Percentiles rank a stretch among this genome's conserved stretches.
Conservation (phyloP, 2,329 filamentous ascomycete genomes). For the Metarhizium humberi region DNA sequence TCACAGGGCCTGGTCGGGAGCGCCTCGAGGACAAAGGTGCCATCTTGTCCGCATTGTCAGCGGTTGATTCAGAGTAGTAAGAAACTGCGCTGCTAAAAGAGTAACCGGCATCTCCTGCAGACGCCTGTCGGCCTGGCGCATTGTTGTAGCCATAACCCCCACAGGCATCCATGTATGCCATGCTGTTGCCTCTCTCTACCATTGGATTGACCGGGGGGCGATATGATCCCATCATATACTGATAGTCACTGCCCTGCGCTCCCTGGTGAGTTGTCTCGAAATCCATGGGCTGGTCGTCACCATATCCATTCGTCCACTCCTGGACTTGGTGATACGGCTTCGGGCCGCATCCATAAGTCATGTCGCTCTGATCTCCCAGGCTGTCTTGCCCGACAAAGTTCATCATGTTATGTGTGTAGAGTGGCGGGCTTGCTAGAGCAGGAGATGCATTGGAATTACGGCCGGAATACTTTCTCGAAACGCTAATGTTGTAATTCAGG, state of each 20-base stretch:
- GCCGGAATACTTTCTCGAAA: slow-evolving; percentile 21
- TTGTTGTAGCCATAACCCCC: slow-evolving; percentile 16
- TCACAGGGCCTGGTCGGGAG: neutral
- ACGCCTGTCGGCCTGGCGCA: neutral
- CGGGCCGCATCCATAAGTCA: slow-evolving; percentile 13
- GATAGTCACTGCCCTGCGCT: slow-evolving; percentile 12
- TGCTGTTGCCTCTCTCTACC: slow-evolving; percentile 9
- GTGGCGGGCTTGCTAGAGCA: neutral
- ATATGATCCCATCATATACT: slow-evolving; percentile 17
- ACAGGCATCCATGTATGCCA: slow-evolving; percentile 18
- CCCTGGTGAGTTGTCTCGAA: slow-evolving; percentile 15
- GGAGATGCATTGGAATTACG: slow-evolving; percentile 12
- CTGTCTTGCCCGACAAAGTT: slow-evolving; percentile 1
- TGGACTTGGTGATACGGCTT: slow-evolving; percentile 17
- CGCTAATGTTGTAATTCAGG: slow-evolving; percentile 20
- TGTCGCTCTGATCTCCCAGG: slow-evolving; percentile 3
- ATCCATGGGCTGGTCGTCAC: slow-evolving; percentile 15
- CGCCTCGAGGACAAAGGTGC: neutral
- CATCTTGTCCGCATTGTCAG: neutral
- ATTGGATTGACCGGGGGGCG: slow-evolving; percentile 13
- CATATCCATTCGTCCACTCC: slow-evolving; percentile 16
- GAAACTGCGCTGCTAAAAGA: slow-evolving; percentile 5
- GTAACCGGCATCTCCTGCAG: slow-evolving; percentile 9
- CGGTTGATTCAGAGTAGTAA: neutral
- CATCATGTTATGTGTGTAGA: neutral